phyloP scores from a whole-genome alignment of 2,329 filamentous ascomycete species.

The Neopestalotiopsis rosae region DNA sequence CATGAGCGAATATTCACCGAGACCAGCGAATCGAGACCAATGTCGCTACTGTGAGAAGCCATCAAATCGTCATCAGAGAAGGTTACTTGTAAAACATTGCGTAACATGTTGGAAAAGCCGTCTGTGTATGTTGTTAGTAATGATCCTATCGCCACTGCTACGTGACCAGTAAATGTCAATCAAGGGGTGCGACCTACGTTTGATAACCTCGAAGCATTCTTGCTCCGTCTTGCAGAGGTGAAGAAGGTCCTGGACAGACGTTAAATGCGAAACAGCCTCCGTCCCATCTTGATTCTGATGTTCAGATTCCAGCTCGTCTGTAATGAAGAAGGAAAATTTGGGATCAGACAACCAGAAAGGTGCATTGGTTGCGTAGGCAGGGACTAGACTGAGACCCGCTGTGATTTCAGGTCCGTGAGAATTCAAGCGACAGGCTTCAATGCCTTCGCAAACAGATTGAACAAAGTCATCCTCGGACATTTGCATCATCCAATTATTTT shows the following conservation, averaged over 20 bases:
- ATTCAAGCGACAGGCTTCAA: slow-evolving; percentile 23
- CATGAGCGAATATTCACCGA: slow-evolving; percentile 19
- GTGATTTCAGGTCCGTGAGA: slow-evolving; percentile 25
- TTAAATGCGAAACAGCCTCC: not conserved
- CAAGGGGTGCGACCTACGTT: not conserved
- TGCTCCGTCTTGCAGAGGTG: not conserved
- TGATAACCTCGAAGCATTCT: slow-evolving; percentile 7
- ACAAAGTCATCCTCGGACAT: slow-evolving; percentile 9
- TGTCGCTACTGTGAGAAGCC: slow-evolving; percentile 18
- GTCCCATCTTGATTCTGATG: not conserved
- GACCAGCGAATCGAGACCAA: slow-evolving; percentile 18
- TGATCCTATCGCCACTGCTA: not conserved
- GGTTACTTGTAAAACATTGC: slow-evolving; percentile 20
- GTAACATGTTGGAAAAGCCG: slow-evolving; percentile 21
- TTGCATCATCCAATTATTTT: not conserved
- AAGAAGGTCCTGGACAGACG: slow-evolving; percentile 13
- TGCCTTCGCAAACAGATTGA: slow-evolving; percentile 11
- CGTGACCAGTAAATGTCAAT: not conserved
- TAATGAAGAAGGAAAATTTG: slow-evolving; percentile 24
- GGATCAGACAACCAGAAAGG: slow-evolving; percentile 25
- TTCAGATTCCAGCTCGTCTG: slow-evolving; percentile 11
- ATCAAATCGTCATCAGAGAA: slow-evolving; percentile 23
- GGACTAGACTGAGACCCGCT: slow-evolving; percentile 16
- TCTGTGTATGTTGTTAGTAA: slow-evolving; percentile 12
- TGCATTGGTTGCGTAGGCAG: slow-evolving; percentile 15